Conservation (phyloP, 495 filamentous ascomycete genomes). For the Aspergillus mulundensis region DNA sequence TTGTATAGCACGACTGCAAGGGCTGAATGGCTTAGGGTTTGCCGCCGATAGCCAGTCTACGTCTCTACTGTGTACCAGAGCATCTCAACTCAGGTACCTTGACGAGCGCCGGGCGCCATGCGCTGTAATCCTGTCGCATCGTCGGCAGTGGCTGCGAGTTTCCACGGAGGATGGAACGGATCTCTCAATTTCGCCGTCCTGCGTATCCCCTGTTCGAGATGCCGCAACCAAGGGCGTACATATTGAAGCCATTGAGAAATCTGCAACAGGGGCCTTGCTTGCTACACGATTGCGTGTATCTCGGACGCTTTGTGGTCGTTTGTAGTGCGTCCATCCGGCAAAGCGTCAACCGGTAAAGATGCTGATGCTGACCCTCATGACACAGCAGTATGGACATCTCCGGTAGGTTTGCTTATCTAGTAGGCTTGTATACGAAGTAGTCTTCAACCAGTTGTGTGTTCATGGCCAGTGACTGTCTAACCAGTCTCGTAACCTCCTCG, state of each 20-base stretch:
- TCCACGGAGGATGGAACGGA: background rate
- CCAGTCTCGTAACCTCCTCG: too few relatives aligned
- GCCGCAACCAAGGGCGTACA: background rate
- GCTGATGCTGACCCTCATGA: background rate
- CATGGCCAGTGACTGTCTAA: background rate
- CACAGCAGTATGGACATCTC: background rate
- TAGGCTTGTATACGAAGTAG: too few relatives aligned
- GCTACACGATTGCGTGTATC: background rate
- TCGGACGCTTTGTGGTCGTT: background rate
- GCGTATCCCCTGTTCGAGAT: background rate
- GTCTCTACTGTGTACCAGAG: too few relatives aligned
- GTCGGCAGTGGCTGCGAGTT: background rate
- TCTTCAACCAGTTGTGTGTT: background rate
- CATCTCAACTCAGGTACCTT: background rate
- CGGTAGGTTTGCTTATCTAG: background rate
- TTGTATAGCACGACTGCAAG: background rate
- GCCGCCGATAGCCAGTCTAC: background rate
- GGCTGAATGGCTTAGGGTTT: background rate
- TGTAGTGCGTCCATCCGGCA: background rate
- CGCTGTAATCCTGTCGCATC: background rate
- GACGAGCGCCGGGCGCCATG: background rate
- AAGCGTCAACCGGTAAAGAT: background rate
- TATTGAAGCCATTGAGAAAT: background rate
- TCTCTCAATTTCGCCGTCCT: background rate
- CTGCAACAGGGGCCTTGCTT: background rate